These are phyloP conservation scores for Rauvolfia tetraphylla DNA, from an alignment of 257 asterid genomes.

Conservation along the genomic window DNA sequence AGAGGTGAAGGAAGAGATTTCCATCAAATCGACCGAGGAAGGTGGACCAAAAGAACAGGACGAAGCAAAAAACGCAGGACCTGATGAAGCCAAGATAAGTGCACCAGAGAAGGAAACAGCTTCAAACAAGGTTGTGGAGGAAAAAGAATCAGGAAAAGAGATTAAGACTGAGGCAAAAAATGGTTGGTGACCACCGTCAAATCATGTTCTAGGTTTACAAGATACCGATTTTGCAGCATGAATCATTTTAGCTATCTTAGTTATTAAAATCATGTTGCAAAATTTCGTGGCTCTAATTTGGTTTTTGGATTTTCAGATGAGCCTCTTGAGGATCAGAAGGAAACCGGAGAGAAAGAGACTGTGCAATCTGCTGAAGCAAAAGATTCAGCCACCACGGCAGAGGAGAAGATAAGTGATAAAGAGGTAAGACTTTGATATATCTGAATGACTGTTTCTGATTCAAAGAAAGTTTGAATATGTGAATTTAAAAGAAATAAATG, in stretches of 20 bases:
- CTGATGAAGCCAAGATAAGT: slow-evolving; percentile 6
- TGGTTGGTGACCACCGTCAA: slow-evolving; percentile 28
- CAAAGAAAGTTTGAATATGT: not conserved
- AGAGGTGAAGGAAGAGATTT: slow-evolving; percentile 21
- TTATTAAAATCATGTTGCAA: not conserved
- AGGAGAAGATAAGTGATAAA: slow-evolving; percentile 33
- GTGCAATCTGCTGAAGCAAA: slow-evolving; percentile 31
- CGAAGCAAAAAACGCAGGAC: not conserved
- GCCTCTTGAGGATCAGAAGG: slow-evolving; percentile 25
- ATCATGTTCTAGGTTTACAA: not conserved
- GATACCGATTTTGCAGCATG: not conserved
- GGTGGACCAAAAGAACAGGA: slow-evolving; percentile 13
- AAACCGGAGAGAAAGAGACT: slow-evolving; percentile 22
- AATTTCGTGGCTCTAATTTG: not conserved
- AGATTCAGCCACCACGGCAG: slow-evolving; percentile 26
- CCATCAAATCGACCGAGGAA: slow-evolving; percentile 10
- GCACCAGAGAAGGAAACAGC: slow-evolving; percentile 1
- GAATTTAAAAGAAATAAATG: not conserved
- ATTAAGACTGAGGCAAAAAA: slow-evolving; percentile 26
- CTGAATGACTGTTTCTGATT: not conserved
- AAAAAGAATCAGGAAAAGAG: slow-evolving; percentile 22
- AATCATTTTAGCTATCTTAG: not conserved
- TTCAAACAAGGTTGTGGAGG: slow-evolving; percentile 17
- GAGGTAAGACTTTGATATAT: slow-evolving; percentile 21
- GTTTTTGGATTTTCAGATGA: slow-evolving; percentile 32